Evolutionary conservation across 1,284 basidiomycete species (phyloP), one percentile per base, ranked within the genome.

Genomic region (Xanthoconium separans): DNA sequence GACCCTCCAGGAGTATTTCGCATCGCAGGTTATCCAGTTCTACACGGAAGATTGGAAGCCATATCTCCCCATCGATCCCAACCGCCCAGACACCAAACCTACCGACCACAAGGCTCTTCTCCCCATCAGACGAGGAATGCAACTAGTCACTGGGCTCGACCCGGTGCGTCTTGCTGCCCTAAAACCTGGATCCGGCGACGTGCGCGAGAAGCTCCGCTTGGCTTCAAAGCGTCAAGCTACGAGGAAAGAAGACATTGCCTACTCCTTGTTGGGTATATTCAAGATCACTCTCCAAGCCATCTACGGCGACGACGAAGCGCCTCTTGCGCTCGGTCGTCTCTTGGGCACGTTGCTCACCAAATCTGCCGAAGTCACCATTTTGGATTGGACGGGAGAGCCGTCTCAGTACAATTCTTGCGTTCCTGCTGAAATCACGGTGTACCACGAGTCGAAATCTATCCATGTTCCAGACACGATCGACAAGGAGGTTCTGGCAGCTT

Each of bases 1-100:
- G 53, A 53, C 53, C 37, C 24, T 54, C 42, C 53, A 53, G 20
- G 53, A 53, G 37, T 54, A 53, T 31, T 40, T 54, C 15, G 53
- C 53, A 10, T 54, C 53, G 11, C 16, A 3, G 22, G 30, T 53
- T 9, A 53, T 54, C n/a, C 53, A 45, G 8, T 54, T 53, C 20
- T 54, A 54, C 27, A 54, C 53, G 30, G 36, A 54, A 22, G 43
- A 45, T 18, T 54, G 53, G 53, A 34, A 53, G 6, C 50, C 51
- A 12, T 54, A 40, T 24, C 50, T 54, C 20, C 53, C 51, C 22
- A 53, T 53, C 18, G 18, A 29, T 6, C 7, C 4, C 31, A 2
- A 2, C 13, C 1, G 31, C 29, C 8, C 22, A 9, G 37, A 54
- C 11, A 15, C 33, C 13, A 8, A 24, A 9, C 36, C 22, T 22